phyloP scores from a whole-genome alignment of 129 eudicot genomes.

The Arctium minus region DNA sequence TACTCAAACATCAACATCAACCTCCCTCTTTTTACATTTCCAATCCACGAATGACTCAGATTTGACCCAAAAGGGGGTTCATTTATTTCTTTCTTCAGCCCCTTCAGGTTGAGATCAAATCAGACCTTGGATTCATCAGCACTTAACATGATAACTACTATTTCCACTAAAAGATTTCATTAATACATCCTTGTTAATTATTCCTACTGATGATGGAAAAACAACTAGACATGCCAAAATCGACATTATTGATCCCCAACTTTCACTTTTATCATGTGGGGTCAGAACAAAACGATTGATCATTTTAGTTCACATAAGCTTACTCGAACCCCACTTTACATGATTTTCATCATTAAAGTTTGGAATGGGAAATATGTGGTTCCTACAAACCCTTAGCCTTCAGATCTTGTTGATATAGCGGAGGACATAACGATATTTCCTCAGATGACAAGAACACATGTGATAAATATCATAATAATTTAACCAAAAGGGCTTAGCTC shows the following conservation, averaged over 20 bases:
- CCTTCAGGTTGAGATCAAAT: neutral
- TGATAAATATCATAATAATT: neutral
- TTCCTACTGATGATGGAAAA: neutral
- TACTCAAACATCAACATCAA: neutral
- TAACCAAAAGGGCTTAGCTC: too few relatives aligned
- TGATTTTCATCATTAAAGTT: slow-evolving; percentile 7
- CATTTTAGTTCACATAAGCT: neutral
- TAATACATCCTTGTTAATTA: neutral
- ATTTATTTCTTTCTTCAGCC: neutral
- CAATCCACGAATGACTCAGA: neutral
- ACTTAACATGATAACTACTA: neutral
- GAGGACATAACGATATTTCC: neutral
- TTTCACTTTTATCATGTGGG: slow-evolving; percentile 25
- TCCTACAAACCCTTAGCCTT: neutral
- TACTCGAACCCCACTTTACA: slow-evolving; percentile 18
- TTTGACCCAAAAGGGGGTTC: neutral
- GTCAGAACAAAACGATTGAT: slow-evolving; percentile 1
- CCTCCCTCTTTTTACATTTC: neutral
- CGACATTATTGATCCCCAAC: slow-evolving; percentile 4
- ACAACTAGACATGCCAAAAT: slow-evolving; percentile 18
- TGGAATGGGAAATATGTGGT: slow-evolving; percentile 17
- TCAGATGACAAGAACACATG: neutral
- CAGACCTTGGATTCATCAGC: neutral
- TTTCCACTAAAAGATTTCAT: neutral
- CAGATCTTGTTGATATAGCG: slow-evolving; percentile 7